These are phyloP conservation scores for Talaromyces sp. DNA, from an alignment of 2,329 filamentous ascomycete species.

Conservation along the genomic window DNA sequence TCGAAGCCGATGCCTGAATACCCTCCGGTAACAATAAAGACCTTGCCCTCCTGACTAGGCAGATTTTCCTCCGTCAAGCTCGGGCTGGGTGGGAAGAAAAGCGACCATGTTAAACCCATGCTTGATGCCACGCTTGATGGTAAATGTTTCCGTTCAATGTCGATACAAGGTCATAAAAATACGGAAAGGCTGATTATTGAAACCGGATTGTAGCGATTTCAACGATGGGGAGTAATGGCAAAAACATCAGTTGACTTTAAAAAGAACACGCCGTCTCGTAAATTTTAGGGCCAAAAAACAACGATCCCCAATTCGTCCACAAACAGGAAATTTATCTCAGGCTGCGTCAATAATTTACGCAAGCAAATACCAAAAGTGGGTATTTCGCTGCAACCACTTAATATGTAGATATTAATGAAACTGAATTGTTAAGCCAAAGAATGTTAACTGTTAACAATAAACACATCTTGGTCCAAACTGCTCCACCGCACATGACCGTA, in stretches of 20 bases:
- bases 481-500: background rate
- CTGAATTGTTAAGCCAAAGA: background rate
- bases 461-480: background rate
- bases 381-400: background rate
- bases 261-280: background rate
- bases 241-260: background rate
- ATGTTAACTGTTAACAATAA: background rate
- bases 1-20: constrained; percentile 35
- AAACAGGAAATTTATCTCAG: background rate
- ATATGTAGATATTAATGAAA: background rate
- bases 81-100: constrained; percentile 18
- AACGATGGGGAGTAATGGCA: too few relatives aligned
- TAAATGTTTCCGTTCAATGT: background rate
- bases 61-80: constrained; percentile 18
- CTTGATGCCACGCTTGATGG: constrained; percentile 8
- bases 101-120: constrained; percentile 16
- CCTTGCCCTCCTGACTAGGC: constrained; percentile 22
- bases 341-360: background rate
- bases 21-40: constrained; percentile 49
- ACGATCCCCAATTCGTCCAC: too few relatives aligned
- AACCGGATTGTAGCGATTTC: background rate
- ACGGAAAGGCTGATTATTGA: background rate
- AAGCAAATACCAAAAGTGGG: background rate
- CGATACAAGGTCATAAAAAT: background rate
- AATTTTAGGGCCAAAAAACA: background rate